Base-by-base conservation (phyloP, 805 yeast genomes). In the Tetrapisispora iriomotensis region DNA sequence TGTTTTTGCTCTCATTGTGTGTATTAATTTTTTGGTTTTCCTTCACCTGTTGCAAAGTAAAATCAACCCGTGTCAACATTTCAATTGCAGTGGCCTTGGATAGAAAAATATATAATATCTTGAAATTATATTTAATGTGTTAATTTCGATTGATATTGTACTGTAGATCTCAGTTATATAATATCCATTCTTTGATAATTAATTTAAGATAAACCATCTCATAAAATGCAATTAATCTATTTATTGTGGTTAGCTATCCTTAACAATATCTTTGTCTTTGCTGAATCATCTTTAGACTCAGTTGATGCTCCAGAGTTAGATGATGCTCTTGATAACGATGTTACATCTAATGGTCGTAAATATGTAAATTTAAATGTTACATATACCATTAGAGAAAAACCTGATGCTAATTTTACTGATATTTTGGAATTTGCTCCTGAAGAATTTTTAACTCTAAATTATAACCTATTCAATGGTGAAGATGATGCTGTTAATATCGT, bases 381-480 rank as follows among this genome's bases (percentile, higher is more conserved):
- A 32, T 82, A 77, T 50, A 43, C 53, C 10, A 61, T 80, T 41
- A 58, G 65, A 35, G 78, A 70, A 45, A 63, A 54, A 39, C 72
- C 74, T 29, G 65, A 58, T 8, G 45, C 60, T 15, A 49, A 54
- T 7, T 53, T 64, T 5, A 49, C 65, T 17, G 73, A 66, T 21
- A 63, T 72, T 19, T 31, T 50, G n/a, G 58, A 53, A 65, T 72
- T 52, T 58, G 65, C 44, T 53, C 71, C 72, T 47, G 79, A 79
- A 24, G 80, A 81, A 28, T 62, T 67, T 21, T 59, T 75, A 27
- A 60, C 75, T 2, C 54, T 82, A 39, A 60, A 58, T 17, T 80
- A 77, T 56, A 60, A 67, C 7, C 68, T 80, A 43, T 50, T 57
- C 36, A 80, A 80, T 53, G 61, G 68, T 27, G 82, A 79, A 46